Evolutionary conservation across 2,329 filamentous ascomycete species (phyloP).

Genomic region (Penicillium digitatum): DNA sequence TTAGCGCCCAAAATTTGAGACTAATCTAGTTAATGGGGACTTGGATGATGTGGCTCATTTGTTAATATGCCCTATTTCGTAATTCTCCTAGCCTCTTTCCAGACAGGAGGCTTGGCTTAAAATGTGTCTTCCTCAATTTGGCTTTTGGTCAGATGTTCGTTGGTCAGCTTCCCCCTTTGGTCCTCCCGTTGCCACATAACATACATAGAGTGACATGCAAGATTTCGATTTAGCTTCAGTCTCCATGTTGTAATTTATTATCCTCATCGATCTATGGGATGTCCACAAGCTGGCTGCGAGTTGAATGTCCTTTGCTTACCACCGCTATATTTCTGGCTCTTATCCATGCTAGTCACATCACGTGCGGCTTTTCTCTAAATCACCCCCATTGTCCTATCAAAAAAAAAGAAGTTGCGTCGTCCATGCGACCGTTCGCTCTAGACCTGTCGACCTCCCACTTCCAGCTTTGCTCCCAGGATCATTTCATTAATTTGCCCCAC

Average conservation of each 20-base stretch:
- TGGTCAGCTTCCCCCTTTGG: conserved; percentile 19
- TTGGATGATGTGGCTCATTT: neutral
- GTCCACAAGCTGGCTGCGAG: neutral
- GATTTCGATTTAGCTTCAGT: neutral
- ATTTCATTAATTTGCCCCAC: too few species aligned
- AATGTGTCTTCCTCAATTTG: conserved; percentile 1
- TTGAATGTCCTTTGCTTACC: neutral
- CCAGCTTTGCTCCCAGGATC: too few species aligned
- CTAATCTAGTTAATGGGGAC: neutral
- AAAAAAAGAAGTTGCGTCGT: too few species aligned
- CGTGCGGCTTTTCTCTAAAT: too few species aligned
- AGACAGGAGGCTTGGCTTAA: neutral
- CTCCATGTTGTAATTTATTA: neutral
- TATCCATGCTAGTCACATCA: neutral
- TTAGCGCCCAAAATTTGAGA: conserved; percentile 5
- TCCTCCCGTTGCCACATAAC: conserved; percentile 15
- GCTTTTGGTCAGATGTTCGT: conserved; percentile 12
- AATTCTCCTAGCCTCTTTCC: neutral
- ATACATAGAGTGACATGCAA: conserved; percentile 4
- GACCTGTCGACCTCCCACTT: too few species aligned
- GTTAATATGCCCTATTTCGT: neutral
- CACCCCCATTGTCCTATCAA: too few species aligned
- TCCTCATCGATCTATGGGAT: neutral
- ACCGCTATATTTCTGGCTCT: conserved; percentile 5
- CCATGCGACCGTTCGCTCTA: too few species aligned